Percentiles rank a stretch among this genome's conserved stretches.
These are phyloP conservation scores for Clonostachys sp. DNA, from an alignment of 2,329 filamentous ascomycete genomes.

Conservation along the genomic window DNA sequence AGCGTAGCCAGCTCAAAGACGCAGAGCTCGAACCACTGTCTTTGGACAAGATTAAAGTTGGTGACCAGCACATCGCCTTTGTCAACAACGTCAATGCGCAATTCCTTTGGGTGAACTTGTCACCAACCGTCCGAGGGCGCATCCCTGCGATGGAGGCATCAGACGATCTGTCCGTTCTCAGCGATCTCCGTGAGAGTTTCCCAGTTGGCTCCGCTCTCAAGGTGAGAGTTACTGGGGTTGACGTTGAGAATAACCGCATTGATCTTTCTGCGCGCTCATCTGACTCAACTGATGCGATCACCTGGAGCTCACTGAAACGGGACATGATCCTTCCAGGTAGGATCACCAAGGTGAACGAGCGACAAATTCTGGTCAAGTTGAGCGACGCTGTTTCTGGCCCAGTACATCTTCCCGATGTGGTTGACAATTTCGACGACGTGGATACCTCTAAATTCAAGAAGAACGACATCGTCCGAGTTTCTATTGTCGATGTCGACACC, in stretches of 20 bases:
- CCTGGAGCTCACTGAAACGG: conserved; percentile 66
- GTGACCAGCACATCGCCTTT: conserved; percentile 72
- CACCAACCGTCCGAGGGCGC: conserved; percentile 81
- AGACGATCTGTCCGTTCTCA: conserved; percentile 76
- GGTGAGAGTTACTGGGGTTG: conserved; percentile 72
- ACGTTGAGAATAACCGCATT: conserved; percentile 68
- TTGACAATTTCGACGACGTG: conserved; percentile 80
- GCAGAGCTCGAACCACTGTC: conserved; percentile 48
- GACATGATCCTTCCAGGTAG: conserved; percentile 80
- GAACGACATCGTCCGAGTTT: conserved; percentile 85
- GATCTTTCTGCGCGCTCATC: conserved; percentile 78
- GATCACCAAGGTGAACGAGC: conserved; percentile 81
- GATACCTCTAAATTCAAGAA: conserved; percentile 72
- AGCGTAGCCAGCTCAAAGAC: conserved; percentile 60
- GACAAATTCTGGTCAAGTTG: conserved; percentile 79
- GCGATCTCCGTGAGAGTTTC: conserved; percentile 74
- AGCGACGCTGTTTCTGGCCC: conserved; percentile 75
- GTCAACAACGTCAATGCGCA: conserved; percentile 84
- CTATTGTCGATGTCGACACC: conserved; percentile 72
- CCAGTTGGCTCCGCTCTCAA: conserved; percentile 85
- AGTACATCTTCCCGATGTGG: conserved; percentile 76
- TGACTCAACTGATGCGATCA: conserved; percentile 40
- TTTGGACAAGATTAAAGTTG: conserved; percentile 68
- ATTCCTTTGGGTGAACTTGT: conserved; percentile 85
- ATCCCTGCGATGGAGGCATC: conserved; percentile 80